Evolutionary conservation across 2,329 filamentous ascomycete species (phyloP).

Genomic region (Fusarium sp.): DNA sequence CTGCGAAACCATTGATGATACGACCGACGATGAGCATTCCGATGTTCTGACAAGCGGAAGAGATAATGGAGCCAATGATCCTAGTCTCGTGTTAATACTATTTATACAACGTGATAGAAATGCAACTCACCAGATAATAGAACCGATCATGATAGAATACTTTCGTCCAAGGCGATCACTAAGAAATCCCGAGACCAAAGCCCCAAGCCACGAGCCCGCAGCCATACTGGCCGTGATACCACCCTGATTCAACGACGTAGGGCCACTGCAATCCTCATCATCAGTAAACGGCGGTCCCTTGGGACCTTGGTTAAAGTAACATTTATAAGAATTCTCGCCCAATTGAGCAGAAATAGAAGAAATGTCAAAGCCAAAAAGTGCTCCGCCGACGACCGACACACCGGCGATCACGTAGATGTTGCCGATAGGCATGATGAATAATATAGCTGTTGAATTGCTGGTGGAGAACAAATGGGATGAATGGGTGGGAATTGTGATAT

Average conservation of each 20-base stretch:
- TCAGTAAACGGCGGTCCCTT: constrained; percentile 51
- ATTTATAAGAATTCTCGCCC: constrained; percentile 54
- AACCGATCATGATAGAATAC: constrained; percentile 64
- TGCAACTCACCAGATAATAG: constrained; percentile 62
- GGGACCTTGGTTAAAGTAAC: constrained; percentile 56
- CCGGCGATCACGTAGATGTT: constrained; percentile 47
- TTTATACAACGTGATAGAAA: not conserved
- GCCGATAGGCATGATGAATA: constrained; percentile 37
- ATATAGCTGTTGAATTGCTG: too few relatives aligned
- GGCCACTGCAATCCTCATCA: constrained; percentile 51
- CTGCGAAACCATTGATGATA: constrained; percentile 72
- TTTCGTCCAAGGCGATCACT: constrained; percentile 65
- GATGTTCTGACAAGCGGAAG: constrained; percentile 60
- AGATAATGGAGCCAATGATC: constrained; percentile 63
- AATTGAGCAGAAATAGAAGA: constrained; percentile 46
- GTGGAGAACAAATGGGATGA: not conserved
- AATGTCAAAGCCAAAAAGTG: constrained; percentile 47
- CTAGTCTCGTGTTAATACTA: constrained; percentile 46
- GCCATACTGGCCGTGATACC: constrained; percentile 67
- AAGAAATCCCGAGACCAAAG: constrained; percentile 61
- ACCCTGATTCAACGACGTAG: constrained; percentile 61
- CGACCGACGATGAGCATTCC: constrained; percentile 60
- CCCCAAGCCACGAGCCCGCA: constrained; percentile 65
- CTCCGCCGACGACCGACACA: constrained; percentile 43
- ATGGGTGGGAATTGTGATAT: constrained; percentile 10